Base-by-base conservation (phyloP, 495 filamentous ascomycete genomes). In the Neurospora africana region DNA sequence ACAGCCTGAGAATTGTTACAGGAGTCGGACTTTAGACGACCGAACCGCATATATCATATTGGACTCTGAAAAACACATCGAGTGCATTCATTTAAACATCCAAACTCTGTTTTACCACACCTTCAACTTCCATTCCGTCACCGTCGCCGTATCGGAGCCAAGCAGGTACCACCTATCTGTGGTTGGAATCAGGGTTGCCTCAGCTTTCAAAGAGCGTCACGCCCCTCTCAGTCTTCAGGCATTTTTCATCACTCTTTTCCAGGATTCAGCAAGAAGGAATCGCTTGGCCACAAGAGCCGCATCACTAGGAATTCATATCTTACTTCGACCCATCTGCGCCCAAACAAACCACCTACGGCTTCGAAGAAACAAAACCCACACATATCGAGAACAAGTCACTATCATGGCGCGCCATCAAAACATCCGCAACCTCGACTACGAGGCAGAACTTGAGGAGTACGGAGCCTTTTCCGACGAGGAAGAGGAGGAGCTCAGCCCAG, bases 401-500 rank as follows among this genome's bases (percentile, higher is more conserved):
- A 82, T 65, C 30, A 91, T 91, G 89, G 90, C 89, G 13, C 85
- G 89, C 68, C 89, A 91, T 58, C 84, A 88, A 75, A 77, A 86
- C 27, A 79, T 90, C 68, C 87, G 88, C 65, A 87, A 86, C 74
- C 75, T 91, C 71, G 88, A 91, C 73, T 82, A 89, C 68, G 82
- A 86, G 72, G 86, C 88, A 43, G 90, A 87, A 74, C 75, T 90
- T 19, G 87, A 90, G 70, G 87, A 85, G 73, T 86, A 91, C 27
- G 83, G 80, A 23, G n/a, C 44, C 36, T 85, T 81, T 4, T 82
- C 84, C 23, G 81, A 85, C 39, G 79, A 82, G 36, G 81, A 82
- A 75, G 69, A 75, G 9, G 69, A 75, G 9, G 87, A 87, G 70
- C 77, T 91, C 69, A 89, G 83, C 68, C 80, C 86, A 39, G 89